Evolutionary conservation across 345 rosid genomes (phyloP).

Genomic region (Alliaria petiolata): DNA sequence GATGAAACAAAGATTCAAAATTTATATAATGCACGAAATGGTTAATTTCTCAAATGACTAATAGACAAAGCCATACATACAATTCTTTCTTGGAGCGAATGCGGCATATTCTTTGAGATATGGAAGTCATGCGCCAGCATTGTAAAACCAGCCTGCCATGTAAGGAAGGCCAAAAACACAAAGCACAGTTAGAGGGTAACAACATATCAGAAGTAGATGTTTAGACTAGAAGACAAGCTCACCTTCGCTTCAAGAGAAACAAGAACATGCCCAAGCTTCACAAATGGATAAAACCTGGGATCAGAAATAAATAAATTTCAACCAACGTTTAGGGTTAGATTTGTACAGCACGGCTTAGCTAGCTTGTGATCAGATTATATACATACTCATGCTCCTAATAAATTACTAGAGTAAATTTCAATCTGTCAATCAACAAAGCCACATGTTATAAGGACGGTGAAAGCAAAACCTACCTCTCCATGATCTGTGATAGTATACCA

Average conservation of each 20-base stretch:
- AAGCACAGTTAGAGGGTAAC: background rate
- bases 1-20: slow-evolving; percentile 6
- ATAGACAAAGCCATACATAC: slow-evolving; percentile 39
- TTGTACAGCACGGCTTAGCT: background rate
- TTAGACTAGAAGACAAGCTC: slow-evolving; percentile 13
- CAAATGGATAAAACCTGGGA: slow-evolving; percentile 69
- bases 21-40: background rate
- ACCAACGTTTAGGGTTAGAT: no score
- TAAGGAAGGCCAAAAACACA: background rate
- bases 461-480: slow-evolving; percentile 49
- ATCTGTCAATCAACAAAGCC: background rate
- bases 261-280: slow-evolving; percentile 70
- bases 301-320: background rate
- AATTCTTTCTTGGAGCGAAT: slow-evolving; percentile 49
- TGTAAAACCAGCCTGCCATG: slow-evolving; percentile 68
- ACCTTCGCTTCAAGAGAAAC: slow-evolving; percentile 74
- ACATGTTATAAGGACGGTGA: background rate
- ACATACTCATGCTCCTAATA: background rate
- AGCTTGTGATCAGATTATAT: background rate
- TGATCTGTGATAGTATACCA: slow-evolving; percentile 41
- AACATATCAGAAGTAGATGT: background rate
- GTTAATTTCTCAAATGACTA: background rate
- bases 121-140: slow-evolving; percentile 56
- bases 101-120: slow-evolving; percentile 47
- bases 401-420: background rate